These are phyloP conservation scores for Pisolithus orientalis DNA, from an alignment of 768 basidiomycete genomes.

Conservation along the genomic window DNA sequence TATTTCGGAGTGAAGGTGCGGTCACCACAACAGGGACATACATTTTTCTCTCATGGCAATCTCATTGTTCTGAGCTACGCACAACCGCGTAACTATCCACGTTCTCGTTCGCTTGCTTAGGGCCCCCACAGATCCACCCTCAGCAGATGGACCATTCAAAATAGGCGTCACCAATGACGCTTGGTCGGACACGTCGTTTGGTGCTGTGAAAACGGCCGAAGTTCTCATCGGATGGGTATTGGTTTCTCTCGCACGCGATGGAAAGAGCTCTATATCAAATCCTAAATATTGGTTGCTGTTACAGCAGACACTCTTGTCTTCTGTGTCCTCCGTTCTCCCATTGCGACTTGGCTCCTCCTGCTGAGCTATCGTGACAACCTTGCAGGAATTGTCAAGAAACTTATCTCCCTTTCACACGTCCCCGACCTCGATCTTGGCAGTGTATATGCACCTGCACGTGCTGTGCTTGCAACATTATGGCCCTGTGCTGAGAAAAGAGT, in stretches of 20 bases:
- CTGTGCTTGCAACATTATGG: constrained; percentile 49
- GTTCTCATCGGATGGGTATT: constrained; percentile 46
- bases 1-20: too few species aligned
- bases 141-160: too few species aligned
- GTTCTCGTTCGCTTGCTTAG: constrained; percentile 70
- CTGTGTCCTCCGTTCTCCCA: constrained; percentile 14
- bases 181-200: too few species aligned
- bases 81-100: constrained; percentile 32
- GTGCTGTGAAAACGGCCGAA: too few species aligned
- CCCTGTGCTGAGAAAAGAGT: constrained; percentile 53
- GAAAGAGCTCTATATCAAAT: constrained; percentile 36
- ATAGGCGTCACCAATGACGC: too few species aligned
- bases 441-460: constrained; percentile 7
- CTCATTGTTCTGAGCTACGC: too few species aligned
- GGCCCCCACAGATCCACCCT: too few species aligned
- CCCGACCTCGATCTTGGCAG: not conserved
- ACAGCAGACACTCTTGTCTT: constrained; percentile 29
- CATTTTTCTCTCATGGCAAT: too few species aligned
- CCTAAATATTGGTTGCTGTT: constrained; percentile 63
- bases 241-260: constrained; percentile 36
- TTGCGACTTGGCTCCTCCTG: constrained; percentile 53
- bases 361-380: constrained; percentile 59
- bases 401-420: constrained; percentile 32
- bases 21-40: too few species aligned
- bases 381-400: constrained; percentile 42